Evolutionary conservation across 2,329 filamentous ascomycete species (phyloP).

Genomic region (Neobulgaria alba): DNA sequence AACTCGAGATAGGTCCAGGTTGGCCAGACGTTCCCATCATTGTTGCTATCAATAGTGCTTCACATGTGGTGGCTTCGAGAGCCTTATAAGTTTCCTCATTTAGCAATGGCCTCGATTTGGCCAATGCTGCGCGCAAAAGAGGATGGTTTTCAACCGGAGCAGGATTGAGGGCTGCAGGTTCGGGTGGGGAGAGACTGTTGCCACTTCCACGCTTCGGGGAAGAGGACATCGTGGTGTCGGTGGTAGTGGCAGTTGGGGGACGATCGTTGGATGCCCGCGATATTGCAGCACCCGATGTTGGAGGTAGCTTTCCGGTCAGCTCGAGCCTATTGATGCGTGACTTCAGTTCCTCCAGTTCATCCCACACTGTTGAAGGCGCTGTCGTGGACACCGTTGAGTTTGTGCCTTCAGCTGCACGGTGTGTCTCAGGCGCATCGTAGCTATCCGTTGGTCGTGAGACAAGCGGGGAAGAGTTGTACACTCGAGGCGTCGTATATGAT

Average conservation of each 20-base stretch:
- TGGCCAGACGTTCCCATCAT: conserved; percentile 69
- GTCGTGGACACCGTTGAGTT: conserved; percentile 84
- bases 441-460: conserved; percentile 38
- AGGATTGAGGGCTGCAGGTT: conserved; percentile 34
- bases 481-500: conserved; percentile 26
- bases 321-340: conserved; percentile 86
- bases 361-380: conserved; percentile 91
- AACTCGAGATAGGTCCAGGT: conserved; percentile 58
- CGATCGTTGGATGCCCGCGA: conserved; percentile 57
- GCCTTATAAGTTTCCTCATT: conserved; percentile 65
- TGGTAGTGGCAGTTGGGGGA: conserved; percentile 84
- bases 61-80: conserved; percentile 71
- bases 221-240: conserved; percentile 80
- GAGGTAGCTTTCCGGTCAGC: conserved; percentile 76
- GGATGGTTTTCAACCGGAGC: conserved; percentile 57
- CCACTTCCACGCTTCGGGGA: conserved; percentile 69
- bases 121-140: conserved; percentile 69
- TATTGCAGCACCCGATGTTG: conserved; percentile 73
- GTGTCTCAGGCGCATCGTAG: conserved; percentile 33
- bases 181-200: conserved; percentile 37
- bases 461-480: conserved; percentile 49
- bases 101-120: conserved; percentile 65
- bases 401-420: conserved; percentile 53
- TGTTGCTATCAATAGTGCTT: conserved; percentile 70
- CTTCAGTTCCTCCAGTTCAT: conserved; percentile 92